Evolutionary conservation across 2,329 filamentous ascomycete species (phyloP).

Genomic region (Beauveria scarabaeidicola): DNA sequence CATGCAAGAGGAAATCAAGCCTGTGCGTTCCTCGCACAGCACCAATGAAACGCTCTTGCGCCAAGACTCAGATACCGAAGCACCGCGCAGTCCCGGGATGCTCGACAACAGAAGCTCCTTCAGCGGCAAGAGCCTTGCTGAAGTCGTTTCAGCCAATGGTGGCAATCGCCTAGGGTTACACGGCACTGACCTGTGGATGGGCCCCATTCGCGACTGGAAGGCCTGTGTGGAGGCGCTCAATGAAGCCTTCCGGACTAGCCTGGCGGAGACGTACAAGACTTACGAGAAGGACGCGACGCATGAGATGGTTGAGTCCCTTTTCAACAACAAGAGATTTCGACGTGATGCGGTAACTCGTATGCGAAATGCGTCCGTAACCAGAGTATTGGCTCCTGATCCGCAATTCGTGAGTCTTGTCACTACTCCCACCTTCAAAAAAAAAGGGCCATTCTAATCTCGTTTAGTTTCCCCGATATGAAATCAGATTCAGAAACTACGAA

Average conservation of each 20-base stretch:
- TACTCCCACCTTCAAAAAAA: too few relatives aligned
- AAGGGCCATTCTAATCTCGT: conserved; percentile 10
- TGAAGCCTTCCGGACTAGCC: conserved; percentile 31
- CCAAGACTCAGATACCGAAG: conserved; percentile 24
- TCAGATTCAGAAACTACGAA: conserved; percentile 40
- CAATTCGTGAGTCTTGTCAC: conserved; percentile 29
- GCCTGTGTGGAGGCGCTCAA: conserved; percentile 32
- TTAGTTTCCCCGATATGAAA: conserved; percentile 36
- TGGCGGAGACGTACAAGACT: conserved; percentile 36
- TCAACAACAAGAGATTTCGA: conserved; percentile 34
- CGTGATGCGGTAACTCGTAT: conserved; percentile 35
- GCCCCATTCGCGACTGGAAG: conserved; percentile 37
- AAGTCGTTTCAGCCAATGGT: conserved; percentile 22
- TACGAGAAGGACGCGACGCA: conserved; percentile 36
- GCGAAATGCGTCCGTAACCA: conserved; percentile 36
- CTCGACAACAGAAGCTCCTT: conserved; percentile 30
- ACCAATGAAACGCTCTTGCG: conserved; percentile 18
- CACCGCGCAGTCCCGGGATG: conserved; percentile 22
- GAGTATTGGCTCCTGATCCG: conserved; percentile 34
- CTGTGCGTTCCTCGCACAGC: conserved; percentile 15
- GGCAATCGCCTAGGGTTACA: conserved; percentile 15
- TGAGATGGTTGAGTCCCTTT: conserved; percentile 34
- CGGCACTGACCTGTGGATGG: conserved; percentile 26
- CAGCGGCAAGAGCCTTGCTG: conserved; percentile 27
- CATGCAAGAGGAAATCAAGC: conserved; percentile 31